Base-by-base conservation (phyloP, 257 asterid genomes). In the Lavandula angustifolia region DNA sequence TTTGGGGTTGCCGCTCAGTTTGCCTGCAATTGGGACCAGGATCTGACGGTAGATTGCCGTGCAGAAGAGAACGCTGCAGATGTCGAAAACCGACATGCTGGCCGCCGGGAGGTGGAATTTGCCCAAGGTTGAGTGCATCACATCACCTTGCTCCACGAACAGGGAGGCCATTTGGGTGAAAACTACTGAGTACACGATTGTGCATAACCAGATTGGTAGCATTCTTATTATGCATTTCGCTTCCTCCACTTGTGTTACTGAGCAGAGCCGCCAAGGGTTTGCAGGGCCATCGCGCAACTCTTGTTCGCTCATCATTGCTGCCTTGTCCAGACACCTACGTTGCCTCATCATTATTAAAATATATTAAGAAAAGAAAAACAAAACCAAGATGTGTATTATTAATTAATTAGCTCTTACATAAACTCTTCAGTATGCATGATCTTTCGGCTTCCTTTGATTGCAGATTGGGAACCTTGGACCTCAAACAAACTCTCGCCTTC, bases 81-180 rank as follows among this genome's bases (percentile, higher is more conserved):
- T 80, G 82, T 88, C 92, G 49, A 91, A 91, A 12, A 78, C 82
- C 0, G 98, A 82, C 96, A 91, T 88, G 75, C 91, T 84, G 12
- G 96, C 98, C 0, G 96, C 89, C 0, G 96, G 98, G 43, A 88
- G 78, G 9, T 64, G 80, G 61, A 88, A 88, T 0, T 59, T 63
- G 3, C 90, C 87, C 1, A 86, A 3, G 0, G 31, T 22, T 13
- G 80, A 27, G 46, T 78, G 44, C 96, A 89, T 89, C 2, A 75
- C 88, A 9, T 70, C 79, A 0, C 96, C 95, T 76, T 86, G 96
- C 74, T 89, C 96, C 0, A 89, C 96, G 38, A 89, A 89, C 3
- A 89, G 77, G 0, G 96, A 89, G 14, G 92, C 88, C 96, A 89
- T 89, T 62, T 86, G 96, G 13, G 95, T 84, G 87, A 89, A 89